Evolutionary conservation across 192 early-diverging fungal genomes (phyloP), one percentile per base, ranked within the genome.

Genomic region (Rhizophlyctis rosea): DNA sequence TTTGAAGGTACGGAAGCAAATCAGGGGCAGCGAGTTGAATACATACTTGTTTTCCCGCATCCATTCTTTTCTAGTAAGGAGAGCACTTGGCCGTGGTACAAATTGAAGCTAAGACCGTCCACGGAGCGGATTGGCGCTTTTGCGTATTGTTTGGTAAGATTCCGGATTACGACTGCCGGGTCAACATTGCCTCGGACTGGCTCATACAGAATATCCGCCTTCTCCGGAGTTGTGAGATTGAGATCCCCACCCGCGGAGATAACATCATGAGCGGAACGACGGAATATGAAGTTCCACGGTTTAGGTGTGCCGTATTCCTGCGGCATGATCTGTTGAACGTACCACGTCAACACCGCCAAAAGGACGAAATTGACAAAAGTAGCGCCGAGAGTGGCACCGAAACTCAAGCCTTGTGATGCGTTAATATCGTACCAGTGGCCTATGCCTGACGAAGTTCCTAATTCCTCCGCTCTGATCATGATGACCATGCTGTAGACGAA

Each of bases 41-140:
- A n/a, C n/a, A n/a, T n/a, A n/a, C n/a, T 90, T 11, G 85, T 84
- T 52, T 90, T 90, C n/a, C 86, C 88, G 16, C 83, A 82, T 36
- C 86, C 88, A 64, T 90, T 88, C 39, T 84, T 81, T 44, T 82
- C 81, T 9, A 82, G 62, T 48, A 85, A 71, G 21, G 78, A 74
- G 32, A 82, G 58, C 30, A 76, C 81, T 65, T 84, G 77, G 32
- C 79, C 80, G 25, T 59, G 48, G 36, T 80, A 62, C 16, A 79
- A 50, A 23, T 80, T n/a, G n/a, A n/a, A n/a, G n/a, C n/a, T n/a
- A n/a, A n/a, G n/a, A n/a, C n/a, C n/a, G n/a, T n/a, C n/a, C n/a
- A n/a, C n/a, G n/a, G n/a, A n/a, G n/a, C n/a, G n/a, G n/a, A n/a
- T n/a, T n/a, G n/a, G n/a, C n/a, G n/a, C n/a, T n/a, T n/a, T n/a